phyloP scores from a whole-genome alignment of 441 rosid genomes.

The Geranium incanum region DNA sequence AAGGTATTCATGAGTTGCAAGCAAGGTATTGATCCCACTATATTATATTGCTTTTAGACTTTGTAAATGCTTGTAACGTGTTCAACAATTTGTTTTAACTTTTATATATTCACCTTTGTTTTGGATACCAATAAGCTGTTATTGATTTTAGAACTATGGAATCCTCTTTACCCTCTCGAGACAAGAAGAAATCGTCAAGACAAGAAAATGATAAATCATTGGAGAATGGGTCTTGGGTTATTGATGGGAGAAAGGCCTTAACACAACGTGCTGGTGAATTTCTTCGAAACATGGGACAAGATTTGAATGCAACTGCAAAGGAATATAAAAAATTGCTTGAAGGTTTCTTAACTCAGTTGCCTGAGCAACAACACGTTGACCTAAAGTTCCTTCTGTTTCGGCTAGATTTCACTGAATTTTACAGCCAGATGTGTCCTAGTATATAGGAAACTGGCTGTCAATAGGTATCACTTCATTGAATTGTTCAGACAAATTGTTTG shows the following conservation, averaged over 20 bases:
- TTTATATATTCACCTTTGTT: constrained; percentile 3
- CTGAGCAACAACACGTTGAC: constrained; percentile 76
- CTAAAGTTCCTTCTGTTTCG: constrained; percentile 85
- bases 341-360: constrained; percentile 72
- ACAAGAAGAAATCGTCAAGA: constrained; percentile 32
- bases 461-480: constrained; percentile 17
- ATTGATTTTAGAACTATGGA: constrained; percentile 40
- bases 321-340: constrained; percentile 65
- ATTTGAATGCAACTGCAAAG: constrained; percentile 57
- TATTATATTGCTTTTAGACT: neutral
- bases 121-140: constrained; percentile 6
- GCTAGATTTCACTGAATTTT: constrained; percentile 86
- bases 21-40: constrained; percentile 39
- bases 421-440: constrained; percentile 43
- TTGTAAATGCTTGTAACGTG: constrained; percentile 1
- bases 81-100: neutral
- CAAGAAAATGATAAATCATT: constrained; percentile 35
- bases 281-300: constrained; percentile 67
- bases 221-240: constrained; percentile 55
- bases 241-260: constrained; percentile 75
- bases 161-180: constrained; percentile 48
- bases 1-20: constrained; percentile 80
- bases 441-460: constrained; percentile 26
- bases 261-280: constrained; percentile 82
- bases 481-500: constrained; percentile 15